Evolutionary conservation across 1,139 yeast genomes (phyloP).

Genomic region (Eremothecium gossypii): DNA sequence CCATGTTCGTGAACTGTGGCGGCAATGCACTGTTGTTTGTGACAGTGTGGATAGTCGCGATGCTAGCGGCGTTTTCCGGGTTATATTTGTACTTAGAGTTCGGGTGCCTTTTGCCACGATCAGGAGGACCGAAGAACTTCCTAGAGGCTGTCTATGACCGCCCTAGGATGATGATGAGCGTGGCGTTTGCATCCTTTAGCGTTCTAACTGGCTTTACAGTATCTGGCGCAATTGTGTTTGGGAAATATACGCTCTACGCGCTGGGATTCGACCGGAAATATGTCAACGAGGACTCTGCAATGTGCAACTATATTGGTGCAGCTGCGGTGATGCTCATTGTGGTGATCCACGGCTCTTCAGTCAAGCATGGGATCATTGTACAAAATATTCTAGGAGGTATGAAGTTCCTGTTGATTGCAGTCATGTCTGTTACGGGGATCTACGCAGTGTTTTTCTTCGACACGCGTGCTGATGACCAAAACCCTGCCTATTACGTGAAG

Average conservation of each 20-base stretch:
- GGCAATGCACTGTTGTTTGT: constrained; percentile 54
- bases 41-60: constrained; percentile 53
- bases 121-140: constrained; percentile 68
- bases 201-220: constrained; percentile 56
- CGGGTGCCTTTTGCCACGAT: constrained; percentile 60
- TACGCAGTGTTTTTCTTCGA: constrained; percentile 38
- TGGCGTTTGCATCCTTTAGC: constrained; percentile 47
- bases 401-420: constrained; percentile 40
- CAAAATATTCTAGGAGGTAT: constrained; percentile 51
- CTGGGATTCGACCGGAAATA: constrained; percentile 37
- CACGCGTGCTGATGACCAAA: constrained; percentile 3
- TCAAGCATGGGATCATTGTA: constrained; percentile 42
- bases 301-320: constrained; percentile 38
- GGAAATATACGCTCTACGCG: constrained; percentile 51
- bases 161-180: constrained; percentile 53
- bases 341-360: constrained; percentile 47
- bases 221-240: constrained; percentile 60
- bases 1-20: constrained; percentile 58
- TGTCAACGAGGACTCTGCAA: constrained; percentile 27
- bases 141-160: constrained; percentile 53
- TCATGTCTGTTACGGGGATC: constrained; percentile 43
- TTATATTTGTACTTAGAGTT: constrained; percentile 56
- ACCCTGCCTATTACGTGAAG: constrained; percentile 5
- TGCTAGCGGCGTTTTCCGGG: constrained; percentile 55
- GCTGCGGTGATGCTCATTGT: constrained; percentile 34